Evolutionary conservation across 164 flowering plant genomes (phyloP).

Genomic region (Dillenia turbinata): DNA sequence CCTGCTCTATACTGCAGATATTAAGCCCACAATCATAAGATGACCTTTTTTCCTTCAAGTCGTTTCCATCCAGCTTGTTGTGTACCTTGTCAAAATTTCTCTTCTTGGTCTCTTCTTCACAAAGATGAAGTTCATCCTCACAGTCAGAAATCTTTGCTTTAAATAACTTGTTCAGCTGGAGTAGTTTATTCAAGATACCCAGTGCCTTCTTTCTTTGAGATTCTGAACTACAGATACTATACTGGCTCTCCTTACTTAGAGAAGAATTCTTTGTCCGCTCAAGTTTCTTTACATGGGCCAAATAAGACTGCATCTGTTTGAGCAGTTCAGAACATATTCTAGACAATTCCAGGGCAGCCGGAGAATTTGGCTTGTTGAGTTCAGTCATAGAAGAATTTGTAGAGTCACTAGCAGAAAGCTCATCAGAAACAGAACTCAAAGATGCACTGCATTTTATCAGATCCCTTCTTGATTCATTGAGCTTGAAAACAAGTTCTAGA

Average conservation of each 20-base stretch:
- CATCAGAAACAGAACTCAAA: conserved; percentile 12
- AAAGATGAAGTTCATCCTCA: conserved; percentile 17
- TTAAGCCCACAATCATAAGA: conserved; percentile 24
- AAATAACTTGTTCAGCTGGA: conserved; percentile 31
- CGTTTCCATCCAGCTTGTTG: conserved; percentile 18
- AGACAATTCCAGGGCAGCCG: conserved; percentile 13
- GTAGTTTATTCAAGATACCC: conserved; percentile 22
- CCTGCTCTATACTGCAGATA: conserved; percentile 19
- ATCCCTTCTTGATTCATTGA: conserved; percentile 36
- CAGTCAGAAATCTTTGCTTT: conserved; percentile 29
- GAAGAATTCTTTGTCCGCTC: conserved; percentile 13
- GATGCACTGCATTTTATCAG: conserved; percentile 6
- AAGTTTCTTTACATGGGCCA: conserved; percentile 27
- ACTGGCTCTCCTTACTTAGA: conserved; percentile 9
- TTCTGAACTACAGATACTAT: conserved; percentile 10
- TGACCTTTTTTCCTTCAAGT: conserved; percentile 9
- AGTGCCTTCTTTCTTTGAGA: conserved; percentile 23
- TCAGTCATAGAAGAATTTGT: conserved; percentile 19
- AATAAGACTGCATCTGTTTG: conserved; percentile 30
- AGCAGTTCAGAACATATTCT: conserved; percentile 19
- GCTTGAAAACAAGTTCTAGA: conserved; percentile 42
- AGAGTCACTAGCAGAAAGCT: neutral
- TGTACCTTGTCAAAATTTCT: conserved; percentile 13
- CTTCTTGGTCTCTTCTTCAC: conserved; percentile 15
- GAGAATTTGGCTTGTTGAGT: conserved; percentile 21